Base-by-base conservation (phyloP, 352 stramenopile genomes). In the Albugo laibachii region DNA sequence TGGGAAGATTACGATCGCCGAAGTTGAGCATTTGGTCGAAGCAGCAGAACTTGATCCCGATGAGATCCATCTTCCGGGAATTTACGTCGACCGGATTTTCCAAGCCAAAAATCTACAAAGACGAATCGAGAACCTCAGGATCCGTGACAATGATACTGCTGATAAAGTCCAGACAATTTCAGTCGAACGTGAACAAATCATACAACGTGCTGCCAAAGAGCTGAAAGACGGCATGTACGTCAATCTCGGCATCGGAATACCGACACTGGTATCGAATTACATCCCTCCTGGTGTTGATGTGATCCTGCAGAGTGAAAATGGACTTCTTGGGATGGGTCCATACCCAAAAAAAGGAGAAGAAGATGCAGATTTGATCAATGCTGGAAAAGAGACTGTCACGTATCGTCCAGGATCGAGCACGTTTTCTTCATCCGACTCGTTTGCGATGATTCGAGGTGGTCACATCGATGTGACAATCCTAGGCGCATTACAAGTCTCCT, bases 391-490 rank as follows among this genome's bases (percentile, higher is more conserved):
- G 58, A 97, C 92, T 12, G 85, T 98, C 41, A 97, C 92, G 15
- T 87, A 83, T 47, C 53, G 97, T 39, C 65, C 66, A 8, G 88
- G 89, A n/a, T 95, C 92, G 20, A 94, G 76, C 24, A 92, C 81
- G 11, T 98, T 98, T 61, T 84, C 73, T 40, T 94, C 79, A 41
- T 95, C 82, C 1, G 83, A 96, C 51, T 95, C 74, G 55, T 98
- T 98, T 56, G 88, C 64, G 18, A 98, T 98, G 93, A 98, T 98
- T 57, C 83, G 93, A 45, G 92, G 92, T 38, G 78, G 82, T 34
- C 91, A 97, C 57, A 92, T 97, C 36, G 73, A 97, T 52, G 64
- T 98, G 42, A 98, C 93, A 37, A 97, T 98, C 50, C 69, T 98
- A 14, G 93, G 93, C 16, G 92, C 84, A 19, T 66, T 98, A 16